Evolutionary conservation across 2,329 filamentous ascomycete species (phyloP), one percentile per base, ranked within the genome.

Genomic region (Verticillium isaacii): DNA sequence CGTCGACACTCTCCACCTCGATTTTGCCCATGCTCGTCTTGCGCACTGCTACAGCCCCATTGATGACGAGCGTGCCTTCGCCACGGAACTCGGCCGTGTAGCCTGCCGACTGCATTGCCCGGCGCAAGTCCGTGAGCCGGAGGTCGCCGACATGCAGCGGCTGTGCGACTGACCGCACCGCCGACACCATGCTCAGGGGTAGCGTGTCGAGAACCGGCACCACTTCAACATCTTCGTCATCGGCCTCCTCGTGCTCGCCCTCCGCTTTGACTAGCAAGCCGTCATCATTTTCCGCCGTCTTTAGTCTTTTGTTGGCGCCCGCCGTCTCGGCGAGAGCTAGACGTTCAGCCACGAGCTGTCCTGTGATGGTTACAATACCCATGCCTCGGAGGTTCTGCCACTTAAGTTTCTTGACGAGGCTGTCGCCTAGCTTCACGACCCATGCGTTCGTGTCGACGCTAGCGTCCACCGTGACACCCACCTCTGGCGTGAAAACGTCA

Each of bases 371-470:
- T 17, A 97, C 94, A 62, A 99, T 92, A 45, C 92, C 91, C 8
- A 98, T 80, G 2, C 91, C 93, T 61, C 92, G 89, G 29, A 98
- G 93, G 62, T 92, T 93, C 77, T 98, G 95, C 95, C 95, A 98
- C 71, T 91, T 92, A 63, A 99, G 82, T 68, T 90, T 90, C 75
- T 92, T 92, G 63, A 96, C 90, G 23, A 99, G 85, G 55, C 85
- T 80, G 67, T 94, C 91, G 57, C 92, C 93, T 19, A 99, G 83
- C 75, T 93, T 96, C 63, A 99, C 91, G 29, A 91, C 89, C 95
- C 96, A 99, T 4, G 95, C 93, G 72, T 98, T 97, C 5, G 94
- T 98, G 73, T 99, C 95, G 52, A 98, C 94, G 70, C 93, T 97
- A 14, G 94, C 95, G 74, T 99, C 89, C 52, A 99, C 83, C 15